Base-by-base conservation (phyloP, 1,284 basidiomycete species). In the Veloboletus limbatus region DNA sequence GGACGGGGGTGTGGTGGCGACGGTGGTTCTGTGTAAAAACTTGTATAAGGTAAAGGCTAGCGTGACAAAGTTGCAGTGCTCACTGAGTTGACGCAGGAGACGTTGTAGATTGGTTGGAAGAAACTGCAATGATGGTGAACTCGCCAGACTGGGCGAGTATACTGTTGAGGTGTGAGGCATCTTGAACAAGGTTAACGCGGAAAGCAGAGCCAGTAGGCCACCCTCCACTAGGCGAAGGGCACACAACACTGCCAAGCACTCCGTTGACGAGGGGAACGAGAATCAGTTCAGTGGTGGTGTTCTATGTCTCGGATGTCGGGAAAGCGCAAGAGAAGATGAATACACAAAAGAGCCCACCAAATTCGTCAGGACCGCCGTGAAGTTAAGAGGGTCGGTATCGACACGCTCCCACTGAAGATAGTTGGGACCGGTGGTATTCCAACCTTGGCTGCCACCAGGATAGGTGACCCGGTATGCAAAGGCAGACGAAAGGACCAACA, bases 361-460 rank as follows among this genome's bases (percentile, higher is more conserved):
- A 68, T 90, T 88, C 56, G 73, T 74, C 42, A 92, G 74, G 42
- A 88, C 68, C 40, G 78, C 73, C 10, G 83, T 79, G 66, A 92
- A 91, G 69, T 78, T 88, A 43, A 49, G 35, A 1, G 77, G 62
- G 59, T 91, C 88, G 16, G 84, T 85, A 49, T 49, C 49, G 51
- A 88, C 87, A n/a, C 73, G 73, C 3, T 67, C 48, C 88, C 88
- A 91, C 16, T 66, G 49, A 51, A 89, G 68, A 27, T 65, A 71
- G 63, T 91, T 86, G 40, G 73, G 56, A 17, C 81, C 81, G 14
- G 62, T 59, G 56, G 76, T 75, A 16, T 72, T 75, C 88, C 87
- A 92, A 43, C 74, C 75, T 22, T 74, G 58, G 31, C 57, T 46
- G 25, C 55, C 54, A 51, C 62, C 69, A 34, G 89, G 90, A 43